Conservation (phyloP, 306 rosid species). For the Pyrus pyrifolia region DNA sequence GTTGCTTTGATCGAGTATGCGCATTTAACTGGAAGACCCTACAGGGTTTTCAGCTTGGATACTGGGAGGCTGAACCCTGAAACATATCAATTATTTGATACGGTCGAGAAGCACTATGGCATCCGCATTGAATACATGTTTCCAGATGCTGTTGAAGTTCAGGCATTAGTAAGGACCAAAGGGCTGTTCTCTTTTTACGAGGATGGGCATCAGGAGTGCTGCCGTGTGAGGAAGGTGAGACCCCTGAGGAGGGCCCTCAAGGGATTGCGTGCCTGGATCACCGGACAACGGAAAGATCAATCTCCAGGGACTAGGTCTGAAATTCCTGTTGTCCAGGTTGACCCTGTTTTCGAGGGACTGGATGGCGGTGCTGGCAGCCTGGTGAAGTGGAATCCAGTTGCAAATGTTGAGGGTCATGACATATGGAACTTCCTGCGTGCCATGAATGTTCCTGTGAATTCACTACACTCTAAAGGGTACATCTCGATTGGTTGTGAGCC, state of each 20-base stretch:
- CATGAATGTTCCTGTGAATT: conserved; percentile 82
- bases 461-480: conserved; percentile 77
- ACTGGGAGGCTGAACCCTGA: conserved; percentile 93
- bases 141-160: conserved; percentile 92
- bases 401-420: conserved; percentile 58
- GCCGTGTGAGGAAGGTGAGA: conserved; percentile 88
- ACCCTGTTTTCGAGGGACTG: conserved; percentile 81
- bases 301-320: conserved; percentile 90
- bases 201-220: conserved; percentile 99
- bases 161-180: conserved; percentile 80
- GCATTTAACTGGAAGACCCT: conserved; percentile 81
- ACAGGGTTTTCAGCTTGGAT: conserved; percentile 81
- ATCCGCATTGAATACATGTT: conserved; percentile 90
- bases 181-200: conserved; percentile 94
- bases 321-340: conserved; percentile 75
- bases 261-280: conserved; percentile 89
- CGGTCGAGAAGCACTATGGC: conserved; percentile 79
- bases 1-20: conserved; percentile 94
- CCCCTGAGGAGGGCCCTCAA: conserved; percentile 86
- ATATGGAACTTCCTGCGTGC: conserved; percentile 74
- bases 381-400: conserved; percentile 97
- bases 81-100: conserved; percentile 68
- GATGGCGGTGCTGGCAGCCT: conserved; percentile 82
- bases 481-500: conserved; percentile 90
- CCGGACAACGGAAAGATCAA: conserved; percentile 92